phyloP scores from a whole-genome alignment of 2,329 filamentous ascomycete species.

The Ophiostoma piceae region DNA sequence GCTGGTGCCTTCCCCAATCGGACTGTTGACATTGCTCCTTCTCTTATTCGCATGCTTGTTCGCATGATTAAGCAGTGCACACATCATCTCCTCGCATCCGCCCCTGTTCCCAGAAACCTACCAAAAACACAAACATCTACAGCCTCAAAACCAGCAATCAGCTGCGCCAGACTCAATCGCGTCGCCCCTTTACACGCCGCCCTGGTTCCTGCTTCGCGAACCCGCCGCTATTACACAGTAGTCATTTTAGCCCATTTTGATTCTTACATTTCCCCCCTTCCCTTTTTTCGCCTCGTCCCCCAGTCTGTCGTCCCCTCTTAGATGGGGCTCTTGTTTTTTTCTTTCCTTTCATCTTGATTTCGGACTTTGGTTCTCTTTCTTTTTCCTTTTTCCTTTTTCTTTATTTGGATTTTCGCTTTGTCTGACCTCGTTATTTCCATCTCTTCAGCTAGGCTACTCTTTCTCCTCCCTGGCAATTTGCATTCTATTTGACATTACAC shows the following conservation, averaged over 20 bases:
- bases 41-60: not conserved
- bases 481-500: not conserved
- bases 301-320: not conserved
- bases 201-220: constrained; percentile 7
- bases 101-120: not conserved
- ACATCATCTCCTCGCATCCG: not conserved
- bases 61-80: not conserved
- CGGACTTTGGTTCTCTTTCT: not conserved
- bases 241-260: constrained; percentile 8
- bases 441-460: not conserved
- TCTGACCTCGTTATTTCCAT: constrained; percentile 25
- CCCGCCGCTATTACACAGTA: not conserved
- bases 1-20: not conserved
- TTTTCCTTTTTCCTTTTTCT: constrained; percentile 18
- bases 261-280: constrained; percentile 23
- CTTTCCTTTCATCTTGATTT: not conserved
- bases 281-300: constrained; percentile 12
- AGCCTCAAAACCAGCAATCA: not conserved
- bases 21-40: not conserved
- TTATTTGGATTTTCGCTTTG: constrained; percentile 14
- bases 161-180: not conserved
- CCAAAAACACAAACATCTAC: not conserved
- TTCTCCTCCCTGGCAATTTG: constrained; percentile 3
- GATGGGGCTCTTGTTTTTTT: constrained; percentile 10
- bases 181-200: constrained; percentile 11